Percentiles rank a stretch among this genome's conserved stretches.
These are phyloP conservation scores for Epicoccum nigrum DNA, from an alignment of 2,329 filamentous ascomycete genomes.

Conservation along the genomic window DNA sequence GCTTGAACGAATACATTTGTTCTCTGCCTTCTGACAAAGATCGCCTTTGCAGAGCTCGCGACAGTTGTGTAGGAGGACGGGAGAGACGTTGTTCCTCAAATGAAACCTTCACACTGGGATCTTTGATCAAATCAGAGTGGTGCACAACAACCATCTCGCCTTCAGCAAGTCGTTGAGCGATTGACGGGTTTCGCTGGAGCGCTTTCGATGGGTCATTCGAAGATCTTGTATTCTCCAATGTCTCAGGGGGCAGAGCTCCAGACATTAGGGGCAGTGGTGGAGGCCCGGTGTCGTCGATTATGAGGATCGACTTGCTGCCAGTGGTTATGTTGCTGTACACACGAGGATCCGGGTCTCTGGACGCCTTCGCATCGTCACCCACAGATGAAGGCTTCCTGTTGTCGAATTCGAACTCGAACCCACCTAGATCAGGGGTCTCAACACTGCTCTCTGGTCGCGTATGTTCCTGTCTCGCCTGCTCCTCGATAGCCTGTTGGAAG, in stretches of 20 bases:
- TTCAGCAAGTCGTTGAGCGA: conserved; percentile 25
- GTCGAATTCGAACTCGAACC: conserved; percentile 47
- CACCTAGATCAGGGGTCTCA: conserved; percentile 33
- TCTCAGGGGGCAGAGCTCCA: conserved; percentile 49
- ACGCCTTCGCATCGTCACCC: conserved; percentile 16
- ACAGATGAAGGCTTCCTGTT: conserved; percentile 23
- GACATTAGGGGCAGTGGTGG: conserved; percentile 63
- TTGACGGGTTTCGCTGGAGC: conserved; percentile 24
- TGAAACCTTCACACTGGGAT: conserved; percentile 15
- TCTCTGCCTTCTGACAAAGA: conserved; percentile 42
- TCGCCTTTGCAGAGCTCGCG: conserved; percentile 29
- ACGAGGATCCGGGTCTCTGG: conserved; percentile 41
- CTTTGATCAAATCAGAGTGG: conserved; percentile 31
- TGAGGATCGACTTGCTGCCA: conserved; percentile 89
- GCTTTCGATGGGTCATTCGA: neutral
- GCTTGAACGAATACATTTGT: conserved; percentile 44
- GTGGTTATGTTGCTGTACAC: conserved; percentile 67
- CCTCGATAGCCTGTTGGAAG: conserved; percentile 76
- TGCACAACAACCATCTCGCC: conserved; percentile 16
- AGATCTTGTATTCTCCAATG: conserved; percentile 14
- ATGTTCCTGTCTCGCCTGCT: conserved; percentile 56
- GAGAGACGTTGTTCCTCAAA: conserved; percentile 27
- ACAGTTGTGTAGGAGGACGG: conserved; percentile 25
- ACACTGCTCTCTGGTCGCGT: conserved; percentile 25
- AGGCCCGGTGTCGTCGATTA: conserved; percentile 72